Base-by-base conservation (phyloP, 1,284 basidiomycete genomes). In the Irpex sp. region DNA sequence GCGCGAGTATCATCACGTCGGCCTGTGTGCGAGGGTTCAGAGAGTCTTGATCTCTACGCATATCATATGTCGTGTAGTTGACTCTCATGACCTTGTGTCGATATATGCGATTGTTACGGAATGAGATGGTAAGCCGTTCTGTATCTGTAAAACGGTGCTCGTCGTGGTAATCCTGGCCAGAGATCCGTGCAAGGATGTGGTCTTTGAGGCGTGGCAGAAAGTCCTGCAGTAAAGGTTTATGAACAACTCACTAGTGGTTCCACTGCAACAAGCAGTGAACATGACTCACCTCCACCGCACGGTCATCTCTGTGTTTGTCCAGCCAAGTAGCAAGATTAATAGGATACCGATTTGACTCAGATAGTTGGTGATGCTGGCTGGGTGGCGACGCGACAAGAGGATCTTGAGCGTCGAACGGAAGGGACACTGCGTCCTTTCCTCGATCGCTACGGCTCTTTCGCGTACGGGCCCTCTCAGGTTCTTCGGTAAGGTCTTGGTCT, bases 11-110 rank as follows among this genome's bases (percentile, higher is more conserved):
- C 74, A 81, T 79, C 31, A 81, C 63, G 64, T 80, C 70, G 2
- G 71, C 37, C 37, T 72, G 70, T 1, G 69, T 71, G 0, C 66
- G 57, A 0, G 74, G 76, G 57, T 78, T 81, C 58, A 83, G 65
- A 0, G 67, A 69, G 60, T 83, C 81, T 58, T 77, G 75, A 5
- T 68, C 69, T 3, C 74, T 70, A 0, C 71, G 70, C 11, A 79
- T 59, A 58, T 83, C 75, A 62, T 83, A 83, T 1, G 77, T 80
- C 0, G 78, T 82, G 65, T 78, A 82, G 59, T 82, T 79, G 58
- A 82, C 60, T 0, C 68, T 68, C 15, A 77, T 47, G 0, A 66
- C 65, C 17, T 73, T 70, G 59, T 75, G 71, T 0, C 53, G 55
- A 61, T 76, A 80, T 0, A 82, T 67, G 1, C 53, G 36, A 39